Base-by-base conservation (phyloP, 2,329 filamentous ascomycete genomes). In the Neurospora sp. region DNA sequence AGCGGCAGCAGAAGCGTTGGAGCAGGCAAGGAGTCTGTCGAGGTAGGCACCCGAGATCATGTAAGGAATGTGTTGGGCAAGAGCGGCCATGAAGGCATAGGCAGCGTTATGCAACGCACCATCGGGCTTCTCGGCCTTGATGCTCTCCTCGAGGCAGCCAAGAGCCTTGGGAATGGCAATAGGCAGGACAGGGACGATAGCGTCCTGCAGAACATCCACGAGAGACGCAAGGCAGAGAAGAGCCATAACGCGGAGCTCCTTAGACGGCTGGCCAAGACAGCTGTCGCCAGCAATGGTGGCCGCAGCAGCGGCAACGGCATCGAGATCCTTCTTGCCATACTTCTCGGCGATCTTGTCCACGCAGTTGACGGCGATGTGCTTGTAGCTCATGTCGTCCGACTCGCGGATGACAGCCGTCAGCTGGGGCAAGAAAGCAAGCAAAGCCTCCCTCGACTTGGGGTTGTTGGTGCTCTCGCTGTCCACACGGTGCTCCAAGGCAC, bases 271-370 rank as follows among this genome's bases (percentile, higher is more conserved):
- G 43, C 91, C 92, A 67, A 98, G 86, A 73, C 92, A 95, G 73
- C 91, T 84, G 69, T 88, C 83, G 57, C 93, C 89, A 43, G 92
- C 89, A 75, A 99, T 91, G 1, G 90, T 91, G 71, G 89, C 84
- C 4, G 93, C 92, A 5, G 93, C 91, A 4, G 87, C 87, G 36
- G 91, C 85, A 65, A 97, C 91, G 65, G 89, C 89, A 74, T 91
- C 88, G 1, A 91, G 85, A 76, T 97, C 92, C 79, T 94, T 96
- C 83, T 96, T 96, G 74, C 96, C 96, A 78, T 97, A 98, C 79
- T 95, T 95, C 80, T 97, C 94, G 2, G 92, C 88, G 72, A 99
- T 96, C 79, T 92, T 92, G 81, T 97, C 94, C 65, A 98, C 90
- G 75, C 95, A 98, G 41, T 89, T 89, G 72, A 99, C 89, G 1